Conservation (phyloP, 2,329 filamentous ascomycete genomes). For the Fusarium cicatricum region DNA sequence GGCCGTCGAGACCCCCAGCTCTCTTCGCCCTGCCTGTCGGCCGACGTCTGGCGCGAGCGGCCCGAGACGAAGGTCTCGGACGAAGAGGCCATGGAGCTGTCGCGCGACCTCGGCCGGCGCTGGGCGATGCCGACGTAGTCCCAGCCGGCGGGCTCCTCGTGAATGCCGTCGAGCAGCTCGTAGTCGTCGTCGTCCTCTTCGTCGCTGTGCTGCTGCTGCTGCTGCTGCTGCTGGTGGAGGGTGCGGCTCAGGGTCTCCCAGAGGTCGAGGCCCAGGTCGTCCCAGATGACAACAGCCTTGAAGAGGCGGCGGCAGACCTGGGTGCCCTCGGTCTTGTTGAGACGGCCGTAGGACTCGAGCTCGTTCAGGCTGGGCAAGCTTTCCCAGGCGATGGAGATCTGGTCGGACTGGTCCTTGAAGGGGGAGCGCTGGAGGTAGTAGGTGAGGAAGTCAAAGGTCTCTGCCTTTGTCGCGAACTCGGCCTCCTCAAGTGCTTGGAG, state of each 20-base stretch:
- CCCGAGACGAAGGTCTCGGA: conserved; percentile 25
- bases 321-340: conserved; percentile 48
- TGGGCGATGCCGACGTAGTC: conserved; percentile 12
- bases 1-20: conserved; percentile 26
- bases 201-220: conserved; percentile 6
- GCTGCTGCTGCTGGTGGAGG: conserved; percentile 7
- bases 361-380: conserved; percentile 47
- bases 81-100: conserved; percentile 27
- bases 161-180: conserved; percentile 23
- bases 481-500: conserved; percentile 41
- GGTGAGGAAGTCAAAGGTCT: conserved; percentile 46
- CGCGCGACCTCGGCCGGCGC: conserved; percentile 24
- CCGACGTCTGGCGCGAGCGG: conserved; percentile 27
- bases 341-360: conserved; percentile 44
- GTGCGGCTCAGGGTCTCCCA: conserved; percentile 43
- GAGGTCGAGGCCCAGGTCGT: conserved; percentile 48
- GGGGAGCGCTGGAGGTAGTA: conserved; percentile 44
- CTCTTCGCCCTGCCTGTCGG: conserved; percentile 25
- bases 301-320: conserved; percentile 48
- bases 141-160: conserved; percentile 25
- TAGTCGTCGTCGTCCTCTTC: conserved; percentile 22
- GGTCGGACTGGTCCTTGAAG: conserved; percentile 41
- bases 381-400: conserved; percentile 47
- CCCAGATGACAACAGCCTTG: conserved; percentile 51
- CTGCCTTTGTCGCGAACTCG: conserved; percentile 43